Evolutionary conservation across 208 protist genomes (phyloP).

Genomic region (Borovskyia barvae): DNA sequence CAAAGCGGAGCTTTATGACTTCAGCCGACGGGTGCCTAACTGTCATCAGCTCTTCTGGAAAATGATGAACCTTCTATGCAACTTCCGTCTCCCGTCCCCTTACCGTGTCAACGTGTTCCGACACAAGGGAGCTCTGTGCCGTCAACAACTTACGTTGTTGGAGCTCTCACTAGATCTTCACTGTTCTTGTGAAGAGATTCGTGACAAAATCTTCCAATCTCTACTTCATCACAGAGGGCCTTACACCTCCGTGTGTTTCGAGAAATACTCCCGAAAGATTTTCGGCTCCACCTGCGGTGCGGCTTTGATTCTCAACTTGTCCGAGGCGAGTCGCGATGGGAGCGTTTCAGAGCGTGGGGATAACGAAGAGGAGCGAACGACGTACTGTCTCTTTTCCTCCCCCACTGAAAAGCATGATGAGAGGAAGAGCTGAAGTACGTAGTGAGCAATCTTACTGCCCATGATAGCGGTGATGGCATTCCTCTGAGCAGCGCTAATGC

Average conservation of each 20-base stretch:
- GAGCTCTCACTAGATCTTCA: slow-evolving; percentile 13
- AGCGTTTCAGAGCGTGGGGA: too few relatives aligned
- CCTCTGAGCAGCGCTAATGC: too few relatives aligned
- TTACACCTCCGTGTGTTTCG: slow-evolving; percentile 25
- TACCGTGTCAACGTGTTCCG: slow-evolving; percentile 17
- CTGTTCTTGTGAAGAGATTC: slow-evolving; percentile 12
- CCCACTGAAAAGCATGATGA: too few relatives aligned
- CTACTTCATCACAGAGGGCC: slow-evolving; percentile 12
- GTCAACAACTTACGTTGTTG: slow-evolving; percentile 24
- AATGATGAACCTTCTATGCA: slow-evolving; percentile 16
- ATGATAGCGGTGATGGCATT: too few relatives aligned
- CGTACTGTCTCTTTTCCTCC: too few relatives aligned
- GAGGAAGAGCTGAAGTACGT: too few relatives aligned
- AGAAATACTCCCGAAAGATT: slow-evolving; percentile 38
- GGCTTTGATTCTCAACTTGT: slow-evolving; percentile 36
- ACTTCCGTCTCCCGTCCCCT: neutral
- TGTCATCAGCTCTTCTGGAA: slow-evolving; percentile 31
- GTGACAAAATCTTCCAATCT: slow-evolving; percentile 3
- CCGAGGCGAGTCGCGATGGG: too few relatives aligned
- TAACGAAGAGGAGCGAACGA: too few relatives aligned
- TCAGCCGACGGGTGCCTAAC: slow-evolving; percentile 3
- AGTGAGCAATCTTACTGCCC: too few relatives aligned
- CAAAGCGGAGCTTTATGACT: slow-evolving; percentile 6
- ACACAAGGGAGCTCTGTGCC: slow-evolving; percentile 14
- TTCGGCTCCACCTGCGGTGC: slow-evolving; percentile 47